phyloP scores from a whole-genome alignment of 2,329 filamentous ascomycete species.

The Mariannaea elegans region DNA sequence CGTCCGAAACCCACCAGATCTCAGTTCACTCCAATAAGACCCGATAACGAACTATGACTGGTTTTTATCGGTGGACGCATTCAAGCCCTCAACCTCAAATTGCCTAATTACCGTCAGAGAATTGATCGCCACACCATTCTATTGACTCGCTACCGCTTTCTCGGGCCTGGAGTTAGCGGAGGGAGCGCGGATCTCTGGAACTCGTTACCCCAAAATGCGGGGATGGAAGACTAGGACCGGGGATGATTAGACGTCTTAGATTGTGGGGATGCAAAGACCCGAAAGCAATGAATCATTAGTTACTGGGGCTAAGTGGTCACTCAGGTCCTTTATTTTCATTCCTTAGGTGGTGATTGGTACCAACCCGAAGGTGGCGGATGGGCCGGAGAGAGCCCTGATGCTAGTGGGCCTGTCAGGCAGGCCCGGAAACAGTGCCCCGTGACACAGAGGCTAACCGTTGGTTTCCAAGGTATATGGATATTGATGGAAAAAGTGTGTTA shows the following conservation, averaged over 20 bases:
- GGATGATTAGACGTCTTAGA: not conserved
- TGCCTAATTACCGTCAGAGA: not conserved
- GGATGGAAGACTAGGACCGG: constrained; percentile 4
- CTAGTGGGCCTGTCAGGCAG: too few species aligned
- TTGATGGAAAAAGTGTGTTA: too few species aligned
- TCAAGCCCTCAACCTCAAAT: not conserved
- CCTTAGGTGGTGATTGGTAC: too few species aligned
- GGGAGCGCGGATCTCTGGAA: constrained; percentile 13
- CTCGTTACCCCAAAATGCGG: constrained; percentile 28
- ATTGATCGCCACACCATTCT: not conserved
- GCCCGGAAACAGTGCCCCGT: too few species aligned
- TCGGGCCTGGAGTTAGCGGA: not conserved
- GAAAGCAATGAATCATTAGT: constrained; percentile 23
- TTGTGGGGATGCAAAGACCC: constrained; percentile 6
- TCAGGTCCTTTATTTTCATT: too few species aligned
- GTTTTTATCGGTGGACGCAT: too few species aligned
- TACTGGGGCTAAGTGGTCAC: not conserved
- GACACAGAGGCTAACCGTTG: too few species aligned
- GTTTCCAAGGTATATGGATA: too few species aligned
- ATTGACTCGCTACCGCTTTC: not conserved
- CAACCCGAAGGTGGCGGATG: too few species aligned
- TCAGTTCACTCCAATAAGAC: not conserved
- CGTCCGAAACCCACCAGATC: not conserved
- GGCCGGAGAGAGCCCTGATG: too few species aligned
- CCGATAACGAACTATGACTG: too few species aligned